A percentile compares a stretch with the other conserved stretches of the same genome.
These are phyloP conservation scores for Ottelia alismoides DNA, from an alignment of 106 monocot genomes.

Conservation along the genomic window DNA sequence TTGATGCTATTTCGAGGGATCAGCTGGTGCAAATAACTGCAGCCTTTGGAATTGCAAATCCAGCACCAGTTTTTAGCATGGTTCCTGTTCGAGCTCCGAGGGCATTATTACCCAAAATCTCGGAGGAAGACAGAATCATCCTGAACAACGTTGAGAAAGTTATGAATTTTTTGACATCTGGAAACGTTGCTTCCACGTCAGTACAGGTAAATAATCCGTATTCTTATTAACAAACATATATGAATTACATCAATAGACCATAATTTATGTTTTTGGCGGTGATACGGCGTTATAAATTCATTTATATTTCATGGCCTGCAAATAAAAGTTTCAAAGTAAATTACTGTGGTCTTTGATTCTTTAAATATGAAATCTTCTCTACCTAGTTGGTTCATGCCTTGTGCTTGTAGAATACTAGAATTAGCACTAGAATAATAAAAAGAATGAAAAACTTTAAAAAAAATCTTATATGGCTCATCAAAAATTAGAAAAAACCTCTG, in stretches of 20 bases:
- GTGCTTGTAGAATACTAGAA: no score
- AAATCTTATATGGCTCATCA: no score
- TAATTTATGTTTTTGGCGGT: neutral
- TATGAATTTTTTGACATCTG: conserved; percentile 66
- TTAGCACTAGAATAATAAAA: no score
- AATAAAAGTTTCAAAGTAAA: no score
- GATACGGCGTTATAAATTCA: no score
- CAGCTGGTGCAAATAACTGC: conserved; percentile 61
- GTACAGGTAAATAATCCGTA: conserved; percentile 25
- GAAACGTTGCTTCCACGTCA: conserved; percentile 30
- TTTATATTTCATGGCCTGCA: no score
- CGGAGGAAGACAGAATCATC: conserved; percentile 79
- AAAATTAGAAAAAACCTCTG: no score
- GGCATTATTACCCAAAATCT: conserved; percentile 67
- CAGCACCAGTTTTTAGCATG: conserved; percentile 69
- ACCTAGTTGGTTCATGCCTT: neutral
- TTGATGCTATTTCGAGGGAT: conserved; percentile 91
- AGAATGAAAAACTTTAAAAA: no score
- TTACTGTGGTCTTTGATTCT: no score
- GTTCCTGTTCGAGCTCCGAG: conserved; percentile 44
- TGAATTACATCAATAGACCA: neutral
- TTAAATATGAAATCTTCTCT: neutral
- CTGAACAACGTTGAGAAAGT: conserved; percentile 91
- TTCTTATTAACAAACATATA: neutral
- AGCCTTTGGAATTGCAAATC: conserved; percentile 53